Conservation (phyloP, 805 yeast species). For the Monosporozyma aerobia region DNA sequence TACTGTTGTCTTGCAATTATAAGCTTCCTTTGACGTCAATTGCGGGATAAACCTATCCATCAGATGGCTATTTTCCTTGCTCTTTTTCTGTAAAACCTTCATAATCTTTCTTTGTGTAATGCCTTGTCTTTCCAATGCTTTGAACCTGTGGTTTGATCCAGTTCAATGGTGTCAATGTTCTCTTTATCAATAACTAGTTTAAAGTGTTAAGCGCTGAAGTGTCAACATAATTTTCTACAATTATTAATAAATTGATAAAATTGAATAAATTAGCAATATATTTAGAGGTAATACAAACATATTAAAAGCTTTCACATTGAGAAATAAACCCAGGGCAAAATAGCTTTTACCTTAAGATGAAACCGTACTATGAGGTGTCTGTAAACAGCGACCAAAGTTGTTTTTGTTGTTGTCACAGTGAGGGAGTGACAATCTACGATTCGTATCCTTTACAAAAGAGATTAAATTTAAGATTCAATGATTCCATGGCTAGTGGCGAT, state of each 20-base stretch:
- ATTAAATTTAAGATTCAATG: constrained; percentile 13
- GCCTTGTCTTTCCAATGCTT: not conserved
- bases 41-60: constrained; percentile 36
- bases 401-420: constrained; percentile 72
- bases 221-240: not conserved
- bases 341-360: not conserved
- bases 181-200: too few species aligned
- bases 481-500: constrained; percentile 11
- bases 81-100: constrained; percentile 8
- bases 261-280: not conserved
- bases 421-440: constrained; percentile 77
- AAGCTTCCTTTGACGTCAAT: constrained; percentile 23
- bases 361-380: constrained; percentile 43
- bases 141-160: too few species aligned
- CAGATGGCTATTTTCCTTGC: constrained; percentile 8
- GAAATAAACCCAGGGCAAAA: too few species aligned
- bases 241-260: not conserved
- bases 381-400: constrained; percentile 90
- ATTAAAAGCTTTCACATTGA: too few species aligned
- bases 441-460: constrained; percentile 61
- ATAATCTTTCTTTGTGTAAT: not conserved
- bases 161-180: not conserved
- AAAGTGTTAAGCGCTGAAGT: not conserved
- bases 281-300: not conserved
- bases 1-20: constrained; percentile 3